These are phyloP conservation scores for Fomitopsis pinicola DNA, from an alignment of 1,284 basidiomycete genomes.

Conservation along the genomic window DNA sequence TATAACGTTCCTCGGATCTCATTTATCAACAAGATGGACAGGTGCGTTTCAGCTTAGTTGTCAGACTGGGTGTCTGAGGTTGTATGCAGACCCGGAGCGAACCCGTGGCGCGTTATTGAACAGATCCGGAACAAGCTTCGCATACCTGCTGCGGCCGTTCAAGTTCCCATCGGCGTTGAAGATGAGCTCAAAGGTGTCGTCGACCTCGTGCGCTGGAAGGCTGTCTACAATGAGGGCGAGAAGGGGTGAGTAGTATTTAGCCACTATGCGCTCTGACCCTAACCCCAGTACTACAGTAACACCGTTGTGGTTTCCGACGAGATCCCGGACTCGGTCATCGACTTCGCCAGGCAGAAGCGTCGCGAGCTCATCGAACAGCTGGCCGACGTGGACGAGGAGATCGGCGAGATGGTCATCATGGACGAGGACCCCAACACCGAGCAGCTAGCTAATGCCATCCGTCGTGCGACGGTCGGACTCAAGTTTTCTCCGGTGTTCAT, in stretches of 20 bases:
- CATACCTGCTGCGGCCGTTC: constrained; percentile 93
- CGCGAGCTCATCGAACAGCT: constrained; percentile 92
- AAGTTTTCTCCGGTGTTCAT: constrained; percentile 97
- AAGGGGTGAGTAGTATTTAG: constrained; percentile 74
- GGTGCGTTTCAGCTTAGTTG: constrained; percentile 36
- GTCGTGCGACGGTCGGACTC: constrained; percentile 83
- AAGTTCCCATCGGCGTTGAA: constrained; percentile 94
- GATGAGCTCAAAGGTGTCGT: constrained; percentile 88
- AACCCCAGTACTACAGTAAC: constrained; percentile 42
- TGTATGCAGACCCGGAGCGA: constrained; percentile 79
- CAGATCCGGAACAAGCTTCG: constrained; percentile 93
- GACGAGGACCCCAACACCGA: constrained; percentile 73
- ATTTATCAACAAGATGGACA: constrained; percentile 99
- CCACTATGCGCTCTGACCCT: not conserved
- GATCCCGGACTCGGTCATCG: constrained; percentile 76
- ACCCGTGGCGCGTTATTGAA: constrained; percentile 92
- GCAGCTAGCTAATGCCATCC: constrained; percentile 84
- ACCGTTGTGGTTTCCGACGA: constrained; percentile 84
- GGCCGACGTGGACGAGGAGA: constrained; percentile 93
- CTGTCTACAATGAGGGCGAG: constrained; percentile 90
- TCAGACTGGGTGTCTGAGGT: not conserved
- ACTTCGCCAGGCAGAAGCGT: constrained; percentile 79
- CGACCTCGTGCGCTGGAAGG: constrained; percentile 93
- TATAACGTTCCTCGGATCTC: constrained; percentile 95
- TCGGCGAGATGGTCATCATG: constrained; percentile 89